Evolutionary conservation across 2,329 filamentous ascomycete genomes (phyloP), one percentile per base, ranked within the genome.

Genomic region (Colletotrichum australisinense): DNA sequence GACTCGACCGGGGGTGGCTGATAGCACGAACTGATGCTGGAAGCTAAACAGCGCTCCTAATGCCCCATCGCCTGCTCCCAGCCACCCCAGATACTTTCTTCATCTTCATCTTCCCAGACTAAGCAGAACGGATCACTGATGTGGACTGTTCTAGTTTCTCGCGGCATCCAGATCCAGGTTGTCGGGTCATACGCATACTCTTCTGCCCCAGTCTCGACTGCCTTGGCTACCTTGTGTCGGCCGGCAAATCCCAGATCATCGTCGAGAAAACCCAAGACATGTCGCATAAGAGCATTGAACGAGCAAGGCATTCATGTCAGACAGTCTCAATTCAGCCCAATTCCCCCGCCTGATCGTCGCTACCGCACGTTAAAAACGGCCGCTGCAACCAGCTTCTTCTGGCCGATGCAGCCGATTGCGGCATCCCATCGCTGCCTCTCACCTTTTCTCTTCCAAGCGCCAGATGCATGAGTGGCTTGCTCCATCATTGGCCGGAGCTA

Each of bases 311-410:
- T n/a, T 49, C 32, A n/a, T 56, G 16, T 30, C 52, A 55, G 22
- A 42, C 63, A 16, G 46, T 30, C 24, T n/a, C n/a, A 30, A 42
- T 32, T 24, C 19, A 8, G 16, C 30, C 24, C 24, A 30, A 32
- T 53, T 30, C 32, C 55, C 60, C 56, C 67, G 56, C 67, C 58
- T 53, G 60, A 73, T 70, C 67, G 67, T 35, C 60, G 52, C 56
- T 28, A n/a, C 32, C 67, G 67, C 60, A 60, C 42, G 65, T 65
- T 32, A 52, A 24, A 19, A 73, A 73, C 67, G 71, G 67, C 67
- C 46, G 22, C 35, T 56, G 53, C 56, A 38, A 49, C 42, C 32
- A 14, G 5, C 60, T 24, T 65, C 8, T 66, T 66, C 60, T 62
- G 71, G 67, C 19, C 65, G 35, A n/a, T 49, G 8, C 14, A 70